Evolutionary conservation across 192 early-diverging fungal genomes (phyloP), one percentile per base, ranked within the genome.

Genomic region (Podila epicladia): DNA sequence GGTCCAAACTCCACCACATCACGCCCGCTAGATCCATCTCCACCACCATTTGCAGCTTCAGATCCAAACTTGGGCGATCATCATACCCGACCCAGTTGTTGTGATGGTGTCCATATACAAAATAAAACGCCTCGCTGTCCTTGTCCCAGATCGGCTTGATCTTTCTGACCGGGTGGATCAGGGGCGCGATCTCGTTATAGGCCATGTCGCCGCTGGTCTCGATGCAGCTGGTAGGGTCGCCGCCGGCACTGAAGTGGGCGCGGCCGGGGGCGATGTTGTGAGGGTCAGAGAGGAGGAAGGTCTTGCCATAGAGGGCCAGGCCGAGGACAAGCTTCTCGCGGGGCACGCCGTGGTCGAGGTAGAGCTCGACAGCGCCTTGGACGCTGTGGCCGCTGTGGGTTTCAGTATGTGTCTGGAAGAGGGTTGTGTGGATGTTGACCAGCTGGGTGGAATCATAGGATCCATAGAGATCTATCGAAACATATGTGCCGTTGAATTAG

Each of bases 301-400:
- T 79, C 22, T 79, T 79, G 3, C 92, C 94, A 75, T 94, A 97
- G 67, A 95, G 91, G 6, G 91, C 92, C 11, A 91, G 87, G 15
- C 95, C 95, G 51, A 96, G 87, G 5, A 94, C 91, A 35, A 97
- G 74, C 76, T 96, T 95, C 53, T 87, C 48, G 1, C 92, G 84
- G 7, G 94, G 92, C 22, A 94, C 91, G 22, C 95, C 95, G 15
- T 82, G 73, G 48, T 65, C 58, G 24, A 95, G 77, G 71, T 90
- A 93, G 38, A 85, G 85, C 3, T 92, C 87, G 26, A 95, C 90
- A 4, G 92, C 89, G 9, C 75, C 69, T 24, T 78, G 75, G 48
- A 78, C 69, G n/a, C 69, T 78, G 35, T 78, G 75, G 9, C 75
- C 75, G n/a, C 64, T 57, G 37, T 67, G 75, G 13, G 12, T 71